A percentile compares a stretch with the other conserved stretches of the same genome.
Conservation (phyloP, 331 rosid species). For the Saraca asoca region DNA sequence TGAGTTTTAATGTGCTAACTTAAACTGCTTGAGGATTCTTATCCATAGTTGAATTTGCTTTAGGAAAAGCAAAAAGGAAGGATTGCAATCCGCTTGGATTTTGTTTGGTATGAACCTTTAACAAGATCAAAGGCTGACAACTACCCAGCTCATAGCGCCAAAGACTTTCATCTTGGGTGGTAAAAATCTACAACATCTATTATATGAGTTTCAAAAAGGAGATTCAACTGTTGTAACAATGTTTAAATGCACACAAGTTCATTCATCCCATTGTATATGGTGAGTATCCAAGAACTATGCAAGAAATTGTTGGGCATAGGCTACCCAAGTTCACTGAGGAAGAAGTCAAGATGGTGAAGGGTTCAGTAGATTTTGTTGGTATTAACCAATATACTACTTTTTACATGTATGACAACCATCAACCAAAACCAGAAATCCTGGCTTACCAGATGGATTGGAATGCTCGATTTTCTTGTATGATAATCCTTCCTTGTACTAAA, state of each 20-base stretch:
- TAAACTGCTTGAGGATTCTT: slow-evolving; percentile 4
- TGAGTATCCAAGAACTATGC: slow-evolving; percentile 81
- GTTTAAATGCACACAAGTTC: slow-evolving; percentile 52
- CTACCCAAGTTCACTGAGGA: slow-evolving; percentile 81
- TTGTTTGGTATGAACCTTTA: slow-evolving; percentile 82
- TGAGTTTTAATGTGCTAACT: background rate
- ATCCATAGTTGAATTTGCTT: slow-evolving; percentile 24
- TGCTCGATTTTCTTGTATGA: slow-evolving; percentile 78
- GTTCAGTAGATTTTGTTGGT: slow-evolving; percentile 79
- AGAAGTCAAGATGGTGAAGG: slow-evolving; percentile 81
- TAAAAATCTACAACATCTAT: slow-evolving; percentile 37
- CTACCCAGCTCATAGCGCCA: slow-evolving; percentile 90
- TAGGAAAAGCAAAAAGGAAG: slow-evolving; percentile 77
- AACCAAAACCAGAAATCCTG: slow-evolving; percentile 50
- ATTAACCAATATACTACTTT: slow-evolving; percentile 83
- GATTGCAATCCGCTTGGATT: slow-evolving; percentile 82
- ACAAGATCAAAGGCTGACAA: slow-evolving; percentile 82
- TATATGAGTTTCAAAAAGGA: background rate
- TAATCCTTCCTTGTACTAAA: slow-evolving; percentile 7
- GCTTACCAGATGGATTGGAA: slow-evolving; percentile 90
- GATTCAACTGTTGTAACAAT: background rate
- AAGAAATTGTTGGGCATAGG: slow-evolving; percentile 70
- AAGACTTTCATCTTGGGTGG: slow-evolving; percentile 95
- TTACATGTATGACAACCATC: slow-evolving; percentile 66
- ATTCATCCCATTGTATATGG: slow-evolving; percentile 86